Evolutionary conservation across 306 rosid genomes (phyloP), one percentile per base, ranked within the genome.

Genomic region (Cucurbita pepo): DNA sequence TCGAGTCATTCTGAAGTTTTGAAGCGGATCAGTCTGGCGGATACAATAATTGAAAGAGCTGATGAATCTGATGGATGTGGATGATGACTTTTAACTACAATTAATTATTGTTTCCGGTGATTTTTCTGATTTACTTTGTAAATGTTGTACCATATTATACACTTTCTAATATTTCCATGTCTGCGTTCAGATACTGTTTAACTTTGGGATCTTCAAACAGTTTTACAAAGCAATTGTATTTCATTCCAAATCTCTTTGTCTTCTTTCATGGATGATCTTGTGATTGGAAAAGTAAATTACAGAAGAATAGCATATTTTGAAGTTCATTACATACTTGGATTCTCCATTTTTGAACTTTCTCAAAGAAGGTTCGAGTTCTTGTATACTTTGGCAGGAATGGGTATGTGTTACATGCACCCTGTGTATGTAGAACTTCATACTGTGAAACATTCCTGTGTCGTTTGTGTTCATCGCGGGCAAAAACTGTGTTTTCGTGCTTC

Each of bases 391-490:
- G 97, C 11, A 91, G 92, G 76, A 81, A 85, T 0, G 97, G 98
- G 79, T 91, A 94, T 37, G 84, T 61, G 48, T 90, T 95, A n/a
- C 96, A 83, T 85, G 91, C 98, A 89, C 74, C 91, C 38, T 97
- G 75, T 89, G n/a, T n/a, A n/a, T 89, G 48, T 76, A 91, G 87
- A 81, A 87, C 65, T 94, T 91, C 89, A 77, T 80, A 16, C 99
- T 97, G 43, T 79, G 85, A 77, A 94, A 94, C 97, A 94, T 94
- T 30, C 97, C 95, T 0, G 96, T 91, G 74, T 94, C 99, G 78
- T 91, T 96, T 90, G 96, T 89, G 96, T 5, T 81, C 0, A 54
- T 13, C 10, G 41, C 3, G 14, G 21, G 53, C 6, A 56, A 21
- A 16, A 54, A 72, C 50, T n/a, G 6, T n/a, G 4, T 5, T 10